These are phyloP conservation scores for Arxiozyma slooffiae DNA, from an alignment of 1,139 yeast genomes.

Conservation along the genomic window DNA sequence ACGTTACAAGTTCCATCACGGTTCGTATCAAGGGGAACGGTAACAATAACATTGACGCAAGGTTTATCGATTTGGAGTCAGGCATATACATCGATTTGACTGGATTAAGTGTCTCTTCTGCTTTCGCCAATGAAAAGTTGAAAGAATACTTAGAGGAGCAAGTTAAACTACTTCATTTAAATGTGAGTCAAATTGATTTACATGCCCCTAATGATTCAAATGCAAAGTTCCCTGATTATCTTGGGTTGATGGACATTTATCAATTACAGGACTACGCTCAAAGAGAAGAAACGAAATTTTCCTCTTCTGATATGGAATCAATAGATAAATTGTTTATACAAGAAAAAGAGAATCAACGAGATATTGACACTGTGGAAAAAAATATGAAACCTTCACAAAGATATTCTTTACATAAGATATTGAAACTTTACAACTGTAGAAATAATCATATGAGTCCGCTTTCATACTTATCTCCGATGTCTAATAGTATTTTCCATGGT, in stretches of 20 bases:
- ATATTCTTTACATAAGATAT: conserved; percentile 18
- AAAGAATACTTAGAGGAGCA: conserved; percentile 1
- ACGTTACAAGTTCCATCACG: conserved; percentile 41
- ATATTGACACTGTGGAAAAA: conserved; percentile 5
- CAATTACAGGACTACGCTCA: conserved; percentile 9
- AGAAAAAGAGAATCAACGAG: conserved; percentile 4
- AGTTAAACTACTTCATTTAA: not conserved
- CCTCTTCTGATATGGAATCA: not conserved
- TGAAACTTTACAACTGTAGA: conserved; percentile 40
- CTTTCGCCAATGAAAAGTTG: conserved; percentile 4
- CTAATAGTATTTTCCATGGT: conserved; percentile 45
- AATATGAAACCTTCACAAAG: conserved; percentile 18
- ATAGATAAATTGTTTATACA: conserved; percentile 3
- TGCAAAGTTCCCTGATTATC: conserved; percentile 4
- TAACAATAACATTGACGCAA: conserved; percentile 65
- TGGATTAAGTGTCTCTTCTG: conserved; percentile 36
- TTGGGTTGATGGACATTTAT: conserved; percentile 10
- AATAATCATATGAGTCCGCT: conserved; percentile 42
- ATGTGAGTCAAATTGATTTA: not conserved
- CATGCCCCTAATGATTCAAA: not conserved
- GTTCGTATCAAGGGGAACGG: conserved; percentile 38
- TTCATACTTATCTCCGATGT: conserved; percentile 38
- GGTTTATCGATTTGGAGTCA: conserved; percentile 66
- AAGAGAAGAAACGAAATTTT: conserved; percentile 9
- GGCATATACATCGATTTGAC: conserved; percentile 70